A percentile compares a stretch with the other conserved stretches of the same genome.
Evolutionary conservation across 805 yeast species (phyloP).

Genomic region (Saccharomyces eubayanus): DNA sequence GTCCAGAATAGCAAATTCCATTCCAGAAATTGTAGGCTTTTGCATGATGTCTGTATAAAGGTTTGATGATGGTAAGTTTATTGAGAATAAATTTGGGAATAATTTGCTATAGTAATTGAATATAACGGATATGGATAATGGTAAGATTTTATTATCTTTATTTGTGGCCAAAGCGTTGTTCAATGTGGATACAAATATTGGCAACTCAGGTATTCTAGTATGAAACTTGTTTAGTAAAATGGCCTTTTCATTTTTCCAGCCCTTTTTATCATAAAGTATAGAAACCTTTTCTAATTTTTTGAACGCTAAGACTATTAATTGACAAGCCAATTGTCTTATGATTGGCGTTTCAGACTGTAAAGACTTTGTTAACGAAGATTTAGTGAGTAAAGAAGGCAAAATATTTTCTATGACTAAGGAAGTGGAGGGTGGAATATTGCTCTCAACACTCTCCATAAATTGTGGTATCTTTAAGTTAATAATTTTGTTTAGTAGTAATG

Average conservation of each 20-base stretch:
- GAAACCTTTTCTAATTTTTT: constrained; percentile 43
- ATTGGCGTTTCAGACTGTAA: constrained; percentile 43
- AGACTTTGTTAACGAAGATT: constrained; percentile 49
- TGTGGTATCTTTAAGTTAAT: constrained; percentile 50
- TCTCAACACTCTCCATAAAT: constrained; percentile 23
- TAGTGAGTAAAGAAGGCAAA: constrained; percentile 57
- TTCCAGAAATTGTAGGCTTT: constrained; percentile 34
- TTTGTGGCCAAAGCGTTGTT: constrained; percentile 34
- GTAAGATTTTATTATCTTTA: constrained; percentile 38
- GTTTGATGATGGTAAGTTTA: constrained; percentile 29
- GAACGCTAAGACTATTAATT: constrained; percentile 46
- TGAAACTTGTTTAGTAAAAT: constrained; percentile 31
- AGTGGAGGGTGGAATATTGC: constrained; percentile 30
- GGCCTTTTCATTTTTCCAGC: constrained; percentile 34
- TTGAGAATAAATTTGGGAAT: constrained; percentile 31
- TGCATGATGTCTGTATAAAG: constrained; percentile 32
- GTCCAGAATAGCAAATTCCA: constrained; percentile 52
- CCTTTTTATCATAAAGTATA: constrained; percentile 31
- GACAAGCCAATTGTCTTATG: constrained; percentile 56
- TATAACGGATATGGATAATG: constrained; percentile 41
- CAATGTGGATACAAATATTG: constrained; percentile 33
- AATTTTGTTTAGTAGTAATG: constrained; percentile 51
- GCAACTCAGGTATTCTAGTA: constrained; percentile 40
- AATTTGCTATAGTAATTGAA: constrained; percentile 34
- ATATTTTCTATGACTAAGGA: constrained; percentile 44